phyloP scores from a whole-genome alignment of 352 stramenopile genomes.

The Phytophthora foliorum region DNA sequence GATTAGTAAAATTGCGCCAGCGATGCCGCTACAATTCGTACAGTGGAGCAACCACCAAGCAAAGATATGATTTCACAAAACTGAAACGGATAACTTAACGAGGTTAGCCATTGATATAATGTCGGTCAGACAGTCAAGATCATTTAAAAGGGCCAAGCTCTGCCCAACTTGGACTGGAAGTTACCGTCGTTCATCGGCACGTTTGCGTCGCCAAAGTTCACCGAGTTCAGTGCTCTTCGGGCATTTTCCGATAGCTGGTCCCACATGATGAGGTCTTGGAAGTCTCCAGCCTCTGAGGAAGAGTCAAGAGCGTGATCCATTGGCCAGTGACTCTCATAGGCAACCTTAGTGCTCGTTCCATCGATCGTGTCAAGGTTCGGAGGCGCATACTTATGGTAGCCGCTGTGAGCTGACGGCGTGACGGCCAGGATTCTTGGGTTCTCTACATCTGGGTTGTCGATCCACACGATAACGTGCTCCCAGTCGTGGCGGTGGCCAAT shows the following conservation, averaged over 20 bases:
- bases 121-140: neutral
- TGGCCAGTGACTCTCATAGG: constrained; percentile 18
- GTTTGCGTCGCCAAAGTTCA: constrained; percentile 17
- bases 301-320: constrained; percentile 18
- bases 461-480: constrained; percentile 17
- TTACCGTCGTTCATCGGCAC: constrained; percentile 40
- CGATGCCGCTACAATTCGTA: too few species aligned
- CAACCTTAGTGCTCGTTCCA: constrained; percentile 11
- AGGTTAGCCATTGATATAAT: too few species aligned
- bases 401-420: constrained; percentile 17
- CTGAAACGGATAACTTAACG: too few species aligned
- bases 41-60: too few species aligned
- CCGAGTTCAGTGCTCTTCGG: constrained; percentile 9
- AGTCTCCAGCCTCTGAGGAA: constrained; percentile 8
- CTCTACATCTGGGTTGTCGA: constrained; percentile 8
- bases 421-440: constrained; percentile 21
- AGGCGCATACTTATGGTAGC: constrained; percentile 8
- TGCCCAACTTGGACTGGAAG: constrained; percentile 31
- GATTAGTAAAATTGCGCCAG: too few species aligned
- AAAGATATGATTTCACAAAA: too few species aligned
- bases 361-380: neutral
- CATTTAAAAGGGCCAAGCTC: constrained; percentile 24
- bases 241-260: constrained; percentile 14
- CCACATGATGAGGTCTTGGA: constrained; percentile 24
- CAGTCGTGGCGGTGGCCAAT: constrained; percentile 46